phyloP scores from a whole-genome alignment of 2,329 filamentous ascomycete genomes.

The Fusarium drepaniforme region DNA sequence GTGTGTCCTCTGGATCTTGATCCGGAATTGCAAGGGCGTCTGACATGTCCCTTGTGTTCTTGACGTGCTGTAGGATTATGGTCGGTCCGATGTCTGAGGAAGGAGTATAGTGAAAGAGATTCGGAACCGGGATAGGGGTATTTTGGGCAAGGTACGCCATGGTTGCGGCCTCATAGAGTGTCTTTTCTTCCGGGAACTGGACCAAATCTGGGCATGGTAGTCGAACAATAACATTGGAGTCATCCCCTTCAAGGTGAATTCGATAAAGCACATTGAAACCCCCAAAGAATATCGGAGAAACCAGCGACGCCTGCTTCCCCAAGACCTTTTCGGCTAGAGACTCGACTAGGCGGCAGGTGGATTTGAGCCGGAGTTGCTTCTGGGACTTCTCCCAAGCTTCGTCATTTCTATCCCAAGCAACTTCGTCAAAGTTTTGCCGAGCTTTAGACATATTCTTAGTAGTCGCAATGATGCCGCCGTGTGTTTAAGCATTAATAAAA shows the following conservation, averaged over 20 bases:
- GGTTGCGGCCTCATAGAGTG: slow-evolving; percentile 5
- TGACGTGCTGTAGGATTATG: neutral
- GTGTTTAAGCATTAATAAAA: neutral
- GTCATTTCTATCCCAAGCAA: slow-evolving; percentile 2
- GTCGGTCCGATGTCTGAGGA: slow-evolving; percentile 1
- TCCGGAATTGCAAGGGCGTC: neutral
- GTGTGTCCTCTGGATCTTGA: neutral
- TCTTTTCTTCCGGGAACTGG: slow-evolving; percentile 17
- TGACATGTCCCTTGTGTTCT: slow-evolving; percentile 3
- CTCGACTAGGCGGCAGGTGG: neutral
- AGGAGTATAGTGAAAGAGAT: neutral
- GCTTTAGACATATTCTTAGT: neutral
- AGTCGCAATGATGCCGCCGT: neutral
- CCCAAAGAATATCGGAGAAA: slow-evolving; percentile 9
- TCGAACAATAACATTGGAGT: slow-evolving; percentile 3
- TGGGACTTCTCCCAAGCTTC: slow-evolving; percentile 9
- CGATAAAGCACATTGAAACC: slow-evolving; percentile 15
- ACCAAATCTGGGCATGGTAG: slow-evolving; percentile 9
- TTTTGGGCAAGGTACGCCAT: slow-evolving; percentile 1
- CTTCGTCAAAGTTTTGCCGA: slow-evolving; percentile 7
- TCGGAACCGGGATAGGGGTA: neutral
- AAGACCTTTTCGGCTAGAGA: slow-evolving; percentile 5
- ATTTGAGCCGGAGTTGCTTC: neutral
- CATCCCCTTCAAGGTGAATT: neutral
- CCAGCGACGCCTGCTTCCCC: neutral